Evolutionary conservation across 805 yeast genomes (phyloP), one percentile per base, ranked within the genome.

Genomic region (Candida ascalaphidarum): DNA sequence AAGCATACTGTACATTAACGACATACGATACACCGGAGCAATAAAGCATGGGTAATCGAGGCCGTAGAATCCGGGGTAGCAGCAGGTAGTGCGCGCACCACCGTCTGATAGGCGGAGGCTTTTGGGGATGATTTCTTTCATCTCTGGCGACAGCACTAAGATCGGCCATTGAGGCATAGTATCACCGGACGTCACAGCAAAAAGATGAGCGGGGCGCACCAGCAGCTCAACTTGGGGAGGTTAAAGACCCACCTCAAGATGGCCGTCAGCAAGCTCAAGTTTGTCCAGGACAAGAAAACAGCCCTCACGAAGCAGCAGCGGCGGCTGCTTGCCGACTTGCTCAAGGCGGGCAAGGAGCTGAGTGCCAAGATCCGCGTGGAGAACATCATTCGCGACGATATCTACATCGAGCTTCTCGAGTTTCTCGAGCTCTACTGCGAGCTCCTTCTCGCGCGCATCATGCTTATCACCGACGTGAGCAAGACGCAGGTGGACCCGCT

Each of bases 311-410:
- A 82, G 49, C 85, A 80, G 43, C 81, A 74, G 39, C 60, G 94
- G 27, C 59, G 88, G 34, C 61, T 58, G 45, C 60, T 77, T 50
- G 94, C 94, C 2, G 86, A 81, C 26, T 57, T 84, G 8, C 58
- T 85, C 28, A 61, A 68, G 7, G 65, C 61, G 23, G 85, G 84
- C 5, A 84, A 82, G 45, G 88, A 83, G 36, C 77, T 79, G 28
- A 81, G 86, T 41, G 95, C 95, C 8, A 69, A 70, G 31, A 84
- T 84, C 32, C 56, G 94, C 27, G 89, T 83, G 3, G 96, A 85
- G 48, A 81, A 81, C 41, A 72, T 85, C 32, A 81, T 86, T 18
- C 67, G 88, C 20, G 89, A 83, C 40, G 96, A 85, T 46, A 72
- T 82, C 18, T 73, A 77, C 43, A 71, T 81, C 14, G 95, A 85